Base-by-base conservation (phyloP, 106 monocot species). In the Posidonia australis region DNA sequence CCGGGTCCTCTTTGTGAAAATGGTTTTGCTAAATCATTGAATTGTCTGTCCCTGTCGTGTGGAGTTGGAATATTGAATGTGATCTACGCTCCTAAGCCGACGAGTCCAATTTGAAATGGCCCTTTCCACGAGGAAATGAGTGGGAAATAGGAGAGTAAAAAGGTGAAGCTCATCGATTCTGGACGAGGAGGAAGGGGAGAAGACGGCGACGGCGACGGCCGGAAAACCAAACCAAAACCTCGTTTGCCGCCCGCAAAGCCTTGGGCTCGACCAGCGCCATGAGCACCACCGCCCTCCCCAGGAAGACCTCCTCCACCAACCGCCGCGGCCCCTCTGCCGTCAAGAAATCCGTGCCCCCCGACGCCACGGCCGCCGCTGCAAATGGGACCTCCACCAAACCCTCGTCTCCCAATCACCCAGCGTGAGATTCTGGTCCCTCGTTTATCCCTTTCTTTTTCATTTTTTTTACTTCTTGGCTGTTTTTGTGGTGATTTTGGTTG, bases 381-480 rank as follows among this genome's bases (percentile, higher is more conserved):
- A 68, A 69, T 46, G 77, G 76, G 31, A 57, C 46, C 69, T 23
- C 58, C 25, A 31, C 80, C 65, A 93, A 86, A 60, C 80, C 86
- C 28, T 36, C 76, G 5, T 89, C 84, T 31, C 79, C 89, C 18
- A 74, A 70, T 43, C 68, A 86, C n/a, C 30, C 79, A 43, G 12
- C 72, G 93, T 93, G 67, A 74, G 75, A 32, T 7, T 49, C 1
- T 49, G 25, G n/a, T 31, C 10, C 12, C 5, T 41, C 10, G 11
- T 1, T 25, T 29, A 47, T 0, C 1, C 22, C 43, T 26, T 48
- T 27, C 14, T 10, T 42, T 62, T 12, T 13, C 6, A 26, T 43
- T 28, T 53, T 14, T 44, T 11, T 11, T 12, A 16, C 36, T 43
- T 65, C 26, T 51, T 17, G 47, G 10, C 16, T 13, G 52, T 10